Conservation (phyloP, 2,329 filamentous ascomycete species). For the Verticillium zaregamsianum region DNA sequence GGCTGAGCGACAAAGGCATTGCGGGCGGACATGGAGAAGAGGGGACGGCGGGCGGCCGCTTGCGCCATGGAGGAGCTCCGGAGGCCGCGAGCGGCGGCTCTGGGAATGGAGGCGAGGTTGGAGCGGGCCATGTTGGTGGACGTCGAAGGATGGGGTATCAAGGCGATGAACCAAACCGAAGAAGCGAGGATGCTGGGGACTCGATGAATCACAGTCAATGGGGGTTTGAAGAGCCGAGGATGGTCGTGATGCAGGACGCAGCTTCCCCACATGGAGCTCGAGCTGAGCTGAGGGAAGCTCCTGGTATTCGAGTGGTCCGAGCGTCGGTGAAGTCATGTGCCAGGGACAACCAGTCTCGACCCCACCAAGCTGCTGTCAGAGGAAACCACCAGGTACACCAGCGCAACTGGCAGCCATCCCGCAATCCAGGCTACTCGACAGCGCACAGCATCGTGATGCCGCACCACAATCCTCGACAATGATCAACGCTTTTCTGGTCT, state of each 20-base stretch:
- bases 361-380: constrained; percentile 3
- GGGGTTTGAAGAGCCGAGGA: neutral
- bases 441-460: constrained; percentile 12
- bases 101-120: constrained; percentile 30
- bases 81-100: constrained; percentile 29
- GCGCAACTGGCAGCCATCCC: neutral
- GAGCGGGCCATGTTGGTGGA: constrained; percentile 23
- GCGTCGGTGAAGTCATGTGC: constrained; percentile 9
- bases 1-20: constrained; percentile 13
- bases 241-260: neutral
- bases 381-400: neutral
- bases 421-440: neutral
- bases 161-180: neutral
- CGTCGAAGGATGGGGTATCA: neutral
- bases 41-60: constrained; percentile 8
- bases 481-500: constrained; percentile 98
- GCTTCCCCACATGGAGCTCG: constrained; percentile 9
- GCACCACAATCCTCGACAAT: constrained; percentile 45
- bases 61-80: constrained; percentile 19
- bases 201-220: neutral
- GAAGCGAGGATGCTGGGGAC: neutral
- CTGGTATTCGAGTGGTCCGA: neutral
- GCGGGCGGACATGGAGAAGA: constrained; percentile 5
- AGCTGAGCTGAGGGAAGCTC: constrained; percentile 5
- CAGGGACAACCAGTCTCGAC: constrained; percentile 1